Conservation (phyloP, 2,329 filamentous ascomycete genomes). For the Simplicillium sp. region DNA sequence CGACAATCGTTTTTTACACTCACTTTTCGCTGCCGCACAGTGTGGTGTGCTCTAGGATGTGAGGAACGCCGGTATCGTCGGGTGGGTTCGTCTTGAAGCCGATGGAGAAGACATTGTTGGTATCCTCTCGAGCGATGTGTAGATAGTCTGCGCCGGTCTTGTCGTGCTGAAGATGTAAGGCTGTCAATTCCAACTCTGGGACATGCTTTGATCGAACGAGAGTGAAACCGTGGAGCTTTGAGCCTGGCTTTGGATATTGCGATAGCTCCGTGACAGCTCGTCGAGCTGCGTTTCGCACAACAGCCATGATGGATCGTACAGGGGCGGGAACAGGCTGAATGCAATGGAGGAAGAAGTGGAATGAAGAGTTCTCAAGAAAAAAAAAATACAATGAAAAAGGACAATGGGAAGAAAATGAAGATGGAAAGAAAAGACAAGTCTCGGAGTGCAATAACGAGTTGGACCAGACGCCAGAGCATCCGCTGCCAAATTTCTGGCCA, state of each 20-base stretch:
- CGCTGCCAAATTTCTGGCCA: no score
- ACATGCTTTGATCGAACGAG: slow-evolving; percentile 83
- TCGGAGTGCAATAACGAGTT: no score
- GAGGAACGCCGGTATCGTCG: slow-evolving; percentile 89
- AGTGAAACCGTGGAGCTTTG: slow-evolving; percentile 89
- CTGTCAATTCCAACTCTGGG: slow-evolving; percentile 86
- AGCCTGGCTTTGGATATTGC: slow-evolving; percentile 67
- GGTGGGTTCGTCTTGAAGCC: slow-evolving; percentile 99
- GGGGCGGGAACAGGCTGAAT: neutral
- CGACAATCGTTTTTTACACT: slow-evolving; percentile 12
- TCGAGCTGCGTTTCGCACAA: slow-evolving; percentile 39
- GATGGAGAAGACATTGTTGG: slow-evolving; percentile 99
- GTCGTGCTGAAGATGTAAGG: slow-evolving; percentile 83
- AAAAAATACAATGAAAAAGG: neutral
- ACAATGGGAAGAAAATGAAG: no score
- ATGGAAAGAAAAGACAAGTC: no score
- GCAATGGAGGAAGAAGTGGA: neutral
- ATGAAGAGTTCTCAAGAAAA: neutral
- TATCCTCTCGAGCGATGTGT: slow-evolving; percentile 88
- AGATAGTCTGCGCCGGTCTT: slow-evolving; percentile 94
- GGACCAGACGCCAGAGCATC: no score
- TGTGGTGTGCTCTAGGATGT: slow-evolving; percentile 96
- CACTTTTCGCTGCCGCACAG: slow-evolving; percentile 92
- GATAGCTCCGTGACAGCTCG: slow-evolving; percentile 67
- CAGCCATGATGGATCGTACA: slow-evolving; percentile 24